Evolutionary conservation across 2,329 filamentous ascomycete species (phyloP), one percentile per base, ranked within the genome.

Genomic region (Nemania sp.): DNA sequence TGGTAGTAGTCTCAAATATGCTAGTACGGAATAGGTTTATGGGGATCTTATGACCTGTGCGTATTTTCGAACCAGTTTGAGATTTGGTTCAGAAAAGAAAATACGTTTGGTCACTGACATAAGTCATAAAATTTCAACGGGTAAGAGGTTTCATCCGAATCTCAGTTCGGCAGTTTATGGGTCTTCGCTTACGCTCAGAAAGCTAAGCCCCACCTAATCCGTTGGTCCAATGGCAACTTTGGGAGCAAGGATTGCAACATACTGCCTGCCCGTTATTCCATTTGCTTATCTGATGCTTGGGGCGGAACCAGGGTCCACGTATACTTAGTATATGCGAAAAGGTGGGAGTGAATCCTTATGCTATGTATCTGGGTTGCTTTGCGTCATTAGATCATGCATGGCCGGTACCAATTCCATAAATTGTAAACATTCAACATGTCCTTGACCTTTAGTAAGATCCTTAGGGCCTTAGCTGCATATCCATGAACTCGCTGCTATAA

Each of bases 171-270:
- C 28, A 52, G 6, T 49, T 34, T 31, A 37, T 53, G 45, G 36
- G 19, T 34, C 45, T 50, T 11, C 33, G 40, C 53, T 43, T 36
- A 42, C 37, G 22, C 37, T 40, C 26, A 42, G 36, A 26, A 40
- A 15, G 34, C 23, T 36, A 23, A 14, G 42, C 34, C 45, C 34
- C 19, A 44, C 44, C 40, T 44, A 49, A 33, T 26, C 49, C 49
- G 30, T 12, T 53, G 19, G 23, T 17, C 49, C 54, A 53, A 56
- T 56, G 39, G 19, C 49, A 53, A 56, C 49, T 41, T 53, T 30
- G 6, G 12, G 19, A 31, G 49, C 54, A 41, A 45, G 49, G 54
- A 56, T 56, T 22, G 45, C 54, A 56, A 56, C 49, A 56, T 56
- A 39, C 31, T 24, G 7, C 17, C n/a, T 37, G 24, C 26, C 28